Base-by-base conservation (phyloP, 1,284 basidiomycete genomes). In the Agroathelia rolfsii region DNA sequence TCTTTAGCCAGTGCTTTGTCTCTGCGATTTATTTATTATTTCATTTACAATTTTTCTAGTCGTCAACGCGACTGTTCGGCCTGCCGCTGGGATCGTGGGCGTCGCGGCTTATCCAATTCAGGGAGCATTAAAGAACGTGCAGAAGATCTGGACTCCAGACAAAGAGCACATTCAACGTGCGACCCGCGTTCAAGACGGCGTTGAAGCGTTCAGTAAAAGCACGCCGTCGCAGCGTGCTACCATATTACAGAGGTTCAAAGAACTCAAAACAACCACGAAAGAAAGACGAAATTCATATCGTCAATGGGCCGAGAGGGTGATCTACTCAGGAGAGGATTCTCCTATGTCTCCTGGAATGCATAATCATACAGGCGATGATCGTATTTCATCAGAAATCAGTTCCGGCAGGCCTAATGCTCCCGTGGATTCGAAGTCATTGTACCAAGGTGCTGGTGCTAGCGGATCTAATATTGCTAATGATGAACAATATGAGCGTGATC, bases 41-140 rank as follows among this genome's bases (percentile, higher is more conserved):
- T n/a, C n/a, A n/a, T n/a, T n/a, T n/a, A 22, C 11, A 9, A 9
- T 5, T 35, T 32, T 25, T 32, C 22, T 24, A 64, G 63, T 58
- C 27, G 52, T 64, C 26, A 69, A 69, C 38, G 61, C 57, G 6
- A 62, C 54, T 1, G 55, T 64, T 31, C 56, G 59, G 25, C 64
- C 69, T 2, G 59, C 63, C 0, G 59, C 62, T 5, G 68, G 69
- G 9, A 60, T 61, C n/a, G 40, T 63, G 1, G 65, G 64, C 13
- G 41, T 59, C 8, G 49, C 67, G 9, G 51, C 59, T 2, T 53
- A 64, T 33, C 66, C 67, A 1, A 37, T 67, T n/a, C 45, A 53
- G 15, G 67, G 68, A 4, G 56, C 56, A 5, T 59, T 55, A 51
- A 58, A 59, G 35, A 53, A 53, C 27, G 44, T 56, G 16, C 55